Evolutionary conservation across 2,329 filamentous ascomycete species (phyloP).

Genomic region (Corniculantispora saksenae): DNA sequence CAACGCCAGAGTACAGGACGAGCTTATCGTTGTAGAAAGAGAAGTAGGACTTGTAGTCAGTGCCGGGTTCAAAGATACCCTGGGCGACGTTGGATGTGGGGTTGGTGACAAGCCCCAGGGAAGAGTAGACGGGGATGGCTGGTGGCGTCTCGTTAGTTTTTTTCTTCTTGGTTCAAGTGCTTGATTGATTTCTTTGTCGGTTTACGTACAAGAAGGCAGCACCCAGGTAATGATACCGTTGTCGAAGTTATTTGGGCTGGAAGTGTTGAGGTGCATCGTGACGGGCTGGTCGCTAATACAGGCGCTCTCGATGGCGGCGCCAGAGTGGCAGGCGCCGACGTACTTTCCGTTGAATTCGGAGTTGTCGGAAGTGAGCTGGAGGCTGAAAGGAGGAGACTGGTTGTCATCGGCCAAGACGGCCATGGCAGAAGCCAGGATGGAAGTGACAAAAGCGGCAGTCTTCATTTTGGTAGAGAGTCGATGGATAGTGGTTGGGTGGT

Average conservation of each 20-base stretch:
- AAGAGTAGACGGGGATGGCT: conserved; percentile 8
- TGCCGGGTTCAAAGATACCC: conserved; percentile 14
- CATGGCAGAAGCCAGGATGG: conserved; percentile 11
- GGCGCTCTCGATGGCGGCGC: conserved; percentile 16
- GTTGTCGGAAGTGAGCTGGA: conserved; percentile 9
- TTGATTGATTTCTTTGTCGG: not conserved
- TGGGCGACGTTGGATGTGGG: conserved; percentile 17
- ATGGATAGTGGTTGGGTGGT: not conserved
- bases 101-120: not conserved
- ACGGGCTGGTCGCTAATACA: not conserved
- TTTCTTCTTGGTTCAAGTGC: not conserved
- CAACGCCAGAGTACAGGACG: not conserved
- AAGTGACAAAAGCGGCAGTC: conserved; percentile 4
- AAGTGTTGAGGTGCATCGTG: conserved; percentile 18
- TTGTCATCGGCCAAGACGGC: conserved; percentile 1
- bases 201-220: conserved; percentile 11
- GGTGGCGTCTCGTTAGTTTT: not conserved
- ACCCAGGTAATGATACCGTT: conserved; percentile 14
- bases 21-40: conserved; percentile 7
- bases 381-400: conserved; percentile 17
- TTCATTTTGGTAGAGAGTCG: conserved; percentile 7
- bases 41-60: not conserved
- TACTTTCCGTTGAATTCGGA: conserved; percentile 2
- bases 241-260: not conserved
- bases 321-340: conserved; percentile 16